Conservation (phyloP, 192 early-diverging fungal genomes). For the Allomyces macrogynus region DNA sequence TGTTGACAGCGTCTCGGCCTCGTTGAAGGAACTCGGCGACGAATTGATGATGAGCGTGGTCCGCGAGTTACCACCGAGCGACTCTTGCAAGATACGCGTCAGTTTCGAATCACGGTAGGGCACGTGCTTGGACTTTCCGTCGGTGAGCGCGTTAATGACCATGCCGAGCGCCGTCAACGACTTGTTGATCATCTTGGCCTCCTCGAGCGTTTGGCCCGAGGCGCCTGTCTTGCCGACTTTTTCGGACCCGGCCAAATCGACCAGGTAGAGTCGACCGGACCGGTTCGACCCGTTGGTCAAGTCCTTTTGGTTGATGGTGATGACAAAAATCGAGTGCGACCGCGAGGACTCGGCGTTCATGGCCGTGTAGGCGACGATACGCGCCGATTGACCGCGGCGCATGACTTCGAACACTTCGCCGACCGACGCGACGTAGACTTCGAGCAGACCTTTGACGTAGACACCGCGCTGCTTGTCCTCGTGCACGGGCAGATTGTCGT, state of each 20-base stretch:
- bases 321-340: slow-evolving; percentile 91
- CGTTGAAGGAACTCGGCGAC: slow-evolving; percentile 94
- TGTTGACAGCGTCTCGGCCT: slow-evolving; percentile 81
- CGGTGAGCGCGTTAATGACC: slow-evolving; percentile 97
- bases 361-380: slow-evolving; percentile 81
- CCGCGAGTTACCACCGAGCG: slow-evolving; percentile 95
- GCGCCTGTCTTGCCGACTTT: slow-evolving; percentile 95
- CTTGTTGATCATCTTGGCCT: slow-evolving; percentile 99
- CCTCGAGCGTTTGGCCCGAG: slow-evolving; percentile 93
- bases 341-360: slow-evolving; percentile 99
- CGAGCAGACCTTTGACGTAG: slow-evolving; percentile 92
- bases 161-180: slow-evolving; percentile 92
- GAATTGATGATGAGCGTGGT: slow-evolving; percentile 98
- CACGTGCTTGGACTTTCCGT: slow-evolving; percentile 94
- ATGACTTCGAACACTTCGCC: slow-evolving; percentile 95
- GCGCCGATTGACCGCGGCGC: slow-evolving; percentile 69
- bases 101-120: slow-evolving; percentile 98
- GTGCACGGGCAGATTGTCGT: slow-evolving; percentile 85
- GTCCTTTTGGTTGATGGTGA: slow-evolving; percentile 93
- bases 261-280: slow-evolving; percentile 80
- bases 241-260: slow-evolving; percentile 98
- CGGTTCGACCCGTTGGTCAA: slow-evolving; percentile 67
- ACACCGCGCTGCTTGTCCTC: slow-evolving; percentile 94
- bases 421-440: slow-evolving; percentile 88
- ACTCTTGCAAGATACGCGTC: slow-evolving; percentile 98